phyloP scores from a whole-genome alignment of 2,329 filamentous ascomycete species.

The Sphaerulina vaccinii region DNA sequence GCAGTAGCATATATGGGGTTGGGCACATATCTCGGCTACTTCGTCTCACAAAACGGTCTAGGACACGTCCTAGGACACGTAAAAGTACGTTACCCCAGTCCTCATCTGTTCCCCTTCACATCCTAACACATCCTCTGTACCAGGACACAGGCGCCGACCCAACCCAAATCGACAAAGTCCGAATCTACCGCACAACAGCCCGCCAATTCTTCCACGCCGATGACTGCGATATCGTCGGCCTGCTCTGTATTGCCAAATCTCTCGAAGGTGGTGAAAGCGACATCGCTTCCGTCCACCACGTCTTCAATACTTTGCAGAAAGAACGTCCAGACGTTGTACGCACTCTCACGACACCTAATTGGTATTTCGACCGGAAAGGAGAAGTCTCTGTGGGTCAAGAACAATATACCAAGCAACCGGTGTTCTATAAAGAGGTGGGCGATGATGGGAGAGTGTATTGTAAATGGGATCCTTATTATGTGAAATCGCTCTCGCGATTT shows the following conservation, averaged over 20 bases:
- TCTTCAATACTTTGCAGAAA: slow-evolving; percentile 75
- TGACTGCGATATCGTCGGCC: slow-evolving; percentile 76
- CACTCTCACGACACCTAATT: slow-evolving; percentile 71
- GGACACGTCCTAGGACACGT: slow-evolving; percentile 87
- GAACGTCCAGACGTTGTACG: slow-evolving; percentile 77
- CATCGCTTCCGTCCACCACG: slow-evolving; percentile 72
- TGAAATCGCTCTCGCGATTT: slow-evolving; percentile 70
- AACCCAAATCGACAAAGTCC: slow-evolving; percentile 77
- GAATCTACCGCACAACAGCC: slow-evolving; percentile 87
- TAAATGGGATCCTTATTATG: slow-evolving; percentile 91
- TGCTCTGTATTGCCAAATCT: slow-evolving; percentile 76
- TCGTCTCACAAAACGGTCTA: slow-evolving; percentile 79
- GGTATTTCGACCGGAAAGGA: slow-evolving; percentile 92
- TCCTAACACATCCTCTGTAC: too few relatives aligned
- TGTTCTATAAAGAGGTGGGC: slow-evolving; percentile 74
- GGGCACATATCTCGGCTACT: slow-evolving; percentile 77
- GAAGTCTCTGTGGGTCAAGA: slow-evolving; percentile 74
- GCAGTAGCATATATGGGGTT: slow-evolving; percentile 90
- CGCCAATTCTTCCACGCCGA: slow-evolving; percentile 85
- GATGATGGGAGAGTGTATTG: slow-evolving; percentile 71
- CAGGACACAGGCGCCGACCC: slow-evolving; percentile 78
- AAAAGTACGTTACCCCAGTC: slow-evolving; percentile 57
- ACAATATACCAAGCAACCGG: slow-evolving; percentile 37
- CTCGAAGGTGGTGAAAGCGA: slow-evolving; percentile 82
- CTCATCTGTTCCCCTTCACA: background rate